These are phyloP conservation scores for Asterophora parasitica DNA, from an alignment of 768 basidiomycete species.

Conservation along the genomic window DNA sequence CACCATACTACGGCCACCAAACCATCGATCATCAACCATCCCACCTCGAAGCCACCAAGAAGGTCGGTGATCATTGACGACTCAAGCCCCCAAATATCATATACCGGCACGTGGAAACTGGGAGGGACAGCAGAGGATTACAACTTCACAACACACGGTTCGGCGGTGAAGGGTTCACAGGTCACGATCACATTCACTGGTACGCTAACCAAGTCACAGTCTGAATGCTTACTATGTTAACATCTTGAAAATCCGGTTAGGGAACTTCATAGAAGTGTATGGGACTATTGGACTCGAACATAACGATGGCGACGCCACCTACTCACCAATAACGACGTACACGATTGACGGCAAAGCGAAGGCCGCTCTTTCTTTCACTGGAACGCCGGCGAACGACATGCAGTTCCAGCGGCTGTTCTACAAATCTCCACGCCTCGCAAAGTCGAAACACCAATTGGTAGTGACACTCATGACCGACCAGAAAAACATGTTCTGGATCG, in stretches of 20 bases:
- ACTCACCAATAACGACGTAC: slow-evolving; percentile 7
- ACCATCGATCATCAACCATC: too few species aligned
- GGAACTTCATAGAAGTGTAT: slow-evolving; percentile 10
- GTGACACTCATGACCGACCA: background rate
- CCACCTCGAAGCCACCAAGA: too few species aligned
- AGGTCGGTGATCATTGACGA: too few species aligned
- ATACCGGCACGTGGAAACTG: too few species aligned
- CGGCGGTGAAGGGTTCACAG: background rate
- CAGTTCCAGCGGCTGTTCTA: slow-evolving; percentile 4
- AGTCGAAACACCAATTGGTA: slow-evolving; percentile 1
- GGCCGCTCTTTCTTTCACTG: background rate
- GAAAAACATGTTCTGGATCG: slow-evolving; percentile 6
- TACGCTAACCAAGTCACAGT: background rate
- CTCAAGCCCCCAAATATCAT: too few species aligned
- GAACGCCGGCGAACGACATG: background rate
- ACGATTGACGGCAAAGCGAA: background rate
- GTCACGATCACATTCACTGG: background rate
- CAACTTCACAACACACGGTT: background rate
- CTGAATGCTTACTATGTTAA: background rate
- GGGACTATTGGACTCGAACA: slow-evolving; percentile 11
- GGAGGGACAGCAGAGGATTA: background rate
- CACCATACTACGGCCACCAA: too few species aligned
- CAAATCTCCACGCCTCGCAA: background rate
- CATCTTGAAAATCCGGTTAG: background rate
- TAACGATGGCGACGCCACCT: slow-evolving; percentile 8